These are phyloP conservation scores for Trichoderma parareesei DNA, from an alignment of 495 filamentous ascomycete genomes.

Conservation along the genomic window DNA sequence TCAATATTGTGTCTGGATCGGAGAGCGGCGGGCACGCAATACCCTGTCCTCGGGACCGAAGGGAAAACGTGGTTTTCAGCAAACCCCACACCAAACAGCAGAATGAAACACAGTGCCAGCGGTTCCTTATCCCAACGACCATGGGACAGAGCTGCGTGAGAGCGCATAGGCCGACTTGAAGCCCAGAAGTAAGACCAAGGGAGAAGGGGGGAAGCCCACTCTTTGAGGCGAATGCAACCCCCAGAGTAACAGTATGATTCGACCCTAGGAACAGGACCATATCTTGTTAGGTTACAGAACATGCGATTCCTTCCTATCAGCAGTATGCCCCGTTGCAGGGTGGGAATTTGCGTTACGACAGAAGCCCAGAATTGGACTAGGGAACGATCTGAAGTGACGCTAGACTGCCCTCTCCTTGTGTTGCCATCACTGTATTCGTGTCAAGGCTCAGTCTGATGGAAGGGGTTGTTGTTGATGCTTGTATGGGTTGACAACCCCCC, in stretches of 20 bases:
- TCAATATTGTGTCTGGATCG: neutral
- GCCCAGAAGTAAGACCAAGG: neutral
- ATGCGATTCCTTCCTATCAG: neutral
- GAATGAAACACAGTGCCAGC: slow-evolving; percentile 6
- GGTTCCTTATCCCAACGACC: neutral
- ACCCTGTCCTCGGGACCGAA: slow-evolving; percentile 3
- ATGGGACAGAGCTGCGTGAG: neutral
- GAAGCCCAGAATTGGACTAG: neutral
- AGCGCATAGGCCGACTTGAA: neutral
- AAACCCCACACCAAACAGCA: neutral
- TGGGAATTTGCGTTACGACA: neutral
- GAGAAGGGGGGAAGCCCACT: neutral
- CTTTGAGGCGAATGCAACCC: slow-evolving; percentile 6
- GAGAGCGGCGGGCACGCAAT: slow-evolving; percentile 1
- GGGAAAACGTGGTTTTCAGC: slow-evolving; percentile 3
- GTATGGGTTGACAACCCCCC: neutral
- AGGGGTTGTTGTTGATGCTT: neutral
- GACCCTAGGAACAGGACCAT: neutral
- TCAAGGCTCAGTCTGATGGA: neutral
- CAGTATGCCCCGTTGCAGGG: neutral
- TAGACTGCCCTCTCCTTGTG: neutral
- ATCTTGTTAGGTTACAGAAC: neutral
- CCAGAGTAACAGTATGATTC: neutral
- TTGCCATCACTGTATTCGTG: neutral
- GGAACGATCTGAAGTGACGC: neutral